Conservation (phyloP, 306 rosid genomes). For the Prunus davidiana region DNA sequence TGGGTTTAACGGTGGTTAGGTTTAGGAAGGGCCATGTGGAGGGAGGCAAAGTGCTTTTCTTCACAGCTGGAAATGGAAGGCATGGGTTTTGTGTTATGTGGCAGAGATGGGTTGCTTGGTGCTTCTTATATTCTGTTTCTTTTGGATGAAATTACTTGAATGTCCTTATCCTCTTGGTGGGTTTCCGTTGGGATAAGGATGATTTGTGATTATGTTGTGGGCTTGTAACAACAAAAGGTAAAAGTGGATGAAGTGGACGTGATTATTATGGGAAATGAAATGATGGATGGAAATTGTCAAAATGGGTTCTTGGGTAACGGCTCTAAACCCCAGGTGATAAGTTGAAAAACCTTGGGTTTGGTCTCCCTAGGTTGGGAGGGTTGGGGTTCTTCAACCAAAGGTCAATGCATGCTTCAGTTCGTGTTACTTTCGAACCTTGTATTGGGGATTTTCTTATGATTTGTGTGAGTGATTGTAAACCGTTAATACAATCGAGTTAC, state of each 20-base stretch:
- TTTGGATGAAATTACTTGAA: slow-evolving; percentile 16
- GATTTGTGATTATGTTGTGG: neutral
- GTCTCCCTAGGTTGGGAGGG: neutral
- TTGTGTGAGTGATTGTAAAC: too few relatives aligned
- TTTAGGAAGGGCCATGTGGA: slow-evolving; percentile 20
- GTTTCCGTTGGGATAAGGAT: neutral
- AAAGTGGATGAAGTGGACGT: neutral
- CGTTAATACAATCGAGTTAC: accelerated
- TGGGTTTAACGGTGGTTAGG: slow-evolving; percentile 40
- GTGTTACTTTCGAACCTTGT: too few relatives aligned
- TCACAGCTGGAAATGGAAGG: slow-evolving; percentile 69
- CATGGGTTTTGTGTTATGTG: slow-evolving; percentile 12
- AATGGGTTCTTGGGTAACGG: slow-evolving; percentile 3
- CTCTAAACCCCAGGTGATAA: slow-evolving; percentile 12
- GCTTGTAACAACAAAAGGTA: neutral
- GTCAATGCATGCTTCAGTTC: too few relatives aligned
- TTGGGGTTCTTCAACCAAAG: neutral
- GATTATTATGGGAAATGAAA: neutral
- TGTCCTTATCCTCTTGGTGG: neutral
- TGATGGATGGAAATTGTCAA: neutral
- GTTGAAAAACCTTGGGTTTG: neutral
- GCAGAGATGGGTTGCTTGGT: slow-evolving; percentile 13
- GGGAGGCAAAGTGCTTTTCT: slow-evolving; percentile 29
- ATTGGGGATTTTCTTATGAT: too few relatives aligned
- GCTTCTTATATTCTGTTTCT: neutral